phyloP scores from a whole-genome alignment of 495 filamentous ascomycete genomes.

The Aspergillus funiculosus region DNA sequence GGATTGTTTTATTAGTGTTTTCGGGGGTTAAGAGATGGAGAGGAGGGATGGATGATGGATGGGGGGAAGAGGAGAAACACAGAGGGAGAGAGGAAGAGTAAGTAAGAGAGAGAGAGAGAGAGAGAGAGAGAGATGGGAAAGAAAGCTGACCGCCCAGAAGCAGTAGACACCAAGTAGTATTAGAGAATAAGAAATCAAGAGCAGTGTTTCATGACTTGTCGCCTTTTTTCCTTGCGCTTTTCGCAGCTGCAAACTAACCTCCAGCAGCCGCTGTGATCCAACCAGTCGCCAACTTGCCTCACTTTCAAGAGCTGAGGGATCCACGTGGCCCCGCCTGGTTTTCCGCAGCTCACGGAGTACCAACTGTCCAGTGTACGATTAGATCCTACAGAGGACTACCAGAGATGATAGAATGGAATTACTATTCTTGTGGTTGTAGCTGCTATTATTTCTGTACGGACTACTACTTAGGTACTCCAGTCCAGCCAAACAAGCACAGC shows the following conservation, averaged over 20 bases:
- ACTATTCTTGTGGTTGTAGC: no score
- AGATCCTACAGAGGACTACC: no score
- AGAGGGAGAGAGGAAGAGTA: conserved; percentile 9
- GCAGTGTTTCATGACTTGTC: conserved; percentile 3
- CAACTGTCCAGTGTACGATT: no score
- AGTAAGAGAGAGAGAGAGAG: conserved; percentile 1
- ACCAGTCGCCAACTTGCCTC: conserved; percentile 23
- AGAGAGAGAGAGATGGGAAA: conserved; percentile 14
- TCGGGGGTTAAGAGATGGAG: not conserved
- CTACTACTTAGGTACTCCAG: no score
- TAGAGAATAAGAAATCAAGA: conserved; percentile 5
- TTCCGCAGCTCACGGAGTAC: no score
- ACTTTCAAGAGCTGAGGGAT: conserved; percentile 32
- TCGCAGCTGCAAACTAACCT: not conserved
- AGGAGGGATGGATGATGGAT: conserved; percentile 14
- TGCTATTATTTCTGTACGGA: no score
- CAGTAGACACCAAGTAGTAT: not conserved
- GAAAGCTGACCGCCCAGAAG: conserved; percentile 17
- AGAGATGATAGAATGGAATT: no score
- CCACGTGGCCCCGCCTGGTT: conserved; percentile 38
- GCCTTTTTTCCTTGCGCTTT: not conserved
- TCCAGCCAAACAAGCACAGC: no score
- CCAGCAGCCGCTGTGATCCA: not conserved
- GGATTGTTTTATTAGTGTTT: not conserved
- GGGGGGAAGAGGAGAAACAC: conserved; percentile 1